Evolutionary conservation across 768 basidiomycete species (phyloP).

Genomic region (Exsudoporus frostii): DNA sequence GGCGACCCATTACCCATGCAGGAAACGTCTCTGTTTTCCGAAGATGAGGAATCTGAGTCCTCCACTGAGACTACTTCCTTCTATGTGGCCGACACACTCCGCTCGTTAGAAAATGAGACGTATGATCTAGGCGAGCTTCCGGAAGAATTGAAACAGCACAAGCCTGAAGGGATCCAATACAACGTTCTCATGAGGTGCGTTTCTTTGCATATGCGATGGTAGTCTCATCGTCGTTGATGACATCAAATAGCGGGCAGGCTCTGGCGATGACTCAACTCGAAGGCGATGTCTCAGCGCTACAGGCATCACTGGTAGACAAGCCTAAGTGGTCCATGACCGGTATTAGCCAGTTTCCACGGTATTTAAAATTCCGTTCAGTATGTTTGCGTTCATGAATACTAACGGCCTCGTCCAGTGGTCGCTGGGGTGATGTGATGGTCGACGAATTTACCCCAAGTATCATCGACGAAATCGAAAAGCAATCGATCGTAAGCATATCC

Average conservation of each 20-base stretch:
- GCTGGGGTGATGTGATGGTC: slow-evolving; percentile 15
- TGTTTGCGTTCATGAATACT: background rate
- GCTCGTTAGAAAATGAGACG: background rate
- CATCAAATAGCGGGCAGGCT: background rate
- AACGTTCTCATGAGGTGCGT: background rate
- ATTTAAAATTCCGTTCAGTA: background rate
- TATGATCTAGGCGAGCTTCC: background rate
- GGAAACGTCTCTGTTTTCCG: background rate
- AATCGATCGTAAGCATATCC: background rate
- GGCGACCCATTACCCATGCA: background rate
- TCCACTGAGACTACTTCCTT: background rate
- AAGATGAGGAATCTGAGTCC: too few relatives aligned
- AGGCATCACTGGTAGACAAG: too few relatives aligned
- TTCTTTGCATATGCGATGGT: background rate
- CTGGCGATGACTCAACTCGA: background rate
- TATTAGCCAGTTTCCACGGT: slow-evolving; percentile 2
- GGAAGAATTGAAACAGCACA: background rate
- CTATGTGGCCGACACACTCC: background rate
- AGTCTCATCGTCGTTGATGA: background rate
- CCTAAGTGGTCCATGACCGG: background rate
- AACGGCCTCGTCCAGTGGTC: background rate
- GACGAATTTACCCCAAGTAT: slow-evolving; percentile 6
- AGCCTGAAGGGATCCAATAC: background rate
- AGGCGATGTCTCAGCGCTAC: background rate
- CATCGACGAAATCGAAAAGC: background rate